Evolutionary conservation across 169 alveolate species (phyloP).

Genomic region (Toxoplasma gondii): DNA sequence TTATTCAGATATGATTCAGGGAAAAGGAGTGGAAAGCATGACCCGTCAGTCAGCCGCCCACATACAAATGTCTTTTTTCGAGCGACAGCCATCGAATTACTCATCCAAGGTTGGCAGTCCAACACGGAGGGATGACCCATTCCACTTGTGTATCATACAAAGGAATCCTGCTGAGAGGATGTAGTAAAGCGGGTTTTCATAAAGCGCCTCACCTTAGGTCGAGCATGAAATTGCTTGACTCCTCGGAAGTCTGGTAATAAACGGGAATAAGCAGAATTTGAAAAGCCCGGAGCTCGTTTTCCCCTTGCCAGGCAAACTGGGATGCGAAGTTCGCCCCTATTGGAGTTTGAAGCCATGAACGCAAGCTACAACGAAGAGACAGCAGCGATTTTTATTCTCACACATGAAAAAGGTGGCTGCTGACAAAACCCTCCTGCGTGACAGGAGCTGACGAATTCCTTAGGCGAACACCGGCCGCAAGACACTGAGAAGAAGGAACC

Average conservation of each 20-base stretch:
- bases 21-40: too few relatives aligned
- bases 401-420: neutral
- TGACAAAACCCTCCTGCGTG: neutral
- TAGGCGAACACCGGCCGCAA: neutral
- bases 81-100: too few relatives aligned
- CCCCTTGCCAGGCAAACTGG: slow-evolving; percentile 64
- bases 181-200: too few relatives aligned
- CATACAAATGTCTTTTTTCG: too few relatives aligned
- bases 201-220: slow-evolving; percentile 34
- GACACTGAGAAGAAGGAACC: too few relatives aligned
- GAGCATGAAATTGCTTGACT: slow-evolving; percentile 63
- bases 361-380: slow-evolving; percentile 35
- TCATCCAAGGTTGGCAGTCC: too few relatives aligned
- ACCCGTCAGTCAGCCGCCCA: too few relatives aligned
- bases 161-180: too few relatives aligned
- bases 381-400: neutral
- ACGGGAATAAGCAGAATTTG: slow-evolving; percentile 54
- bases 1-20: too few relatives aligned
- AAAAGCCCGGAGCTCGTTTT: slow-evolving; percentile 56
- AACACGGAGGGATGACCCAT: too few relatives aligned
- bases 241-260: slow-evolving; percentile 53
- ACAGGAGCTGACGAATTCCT: neutral
- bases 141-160: too few relatives aligned
- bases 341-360: slow-evolving; percentile 69
- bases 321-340: slow-evolving; percentile 57